phyloP scores from a whole-genome alignment of 768 basidiomycete species.

The Cantharellus cinnabarinus region DNA sequence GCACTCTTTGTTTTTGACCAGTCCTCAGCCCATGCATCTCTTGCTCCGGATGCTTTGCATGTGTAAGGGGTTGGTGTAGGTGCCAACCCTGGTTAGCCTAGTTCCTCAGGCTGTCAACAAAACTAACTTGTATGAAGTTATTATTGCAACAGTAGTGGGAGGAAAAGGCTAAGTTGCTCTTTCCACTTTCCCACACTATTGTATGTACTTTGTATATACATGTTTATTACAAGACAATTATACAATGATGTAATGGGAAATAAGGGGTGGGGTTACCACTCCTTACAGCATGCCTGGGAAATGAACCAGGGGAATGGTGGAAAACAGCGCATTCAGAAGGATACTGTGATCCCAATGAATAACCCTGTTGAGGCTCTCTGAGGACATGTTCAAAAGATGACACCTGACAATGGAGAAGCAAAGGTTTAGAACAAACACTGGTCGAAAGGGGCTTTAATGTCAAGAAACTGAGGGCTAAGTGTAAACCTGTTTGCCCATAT shows the following conservation, averaged over 20 bases:
- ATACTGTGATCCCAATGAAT: slow-evolving; percentile 20
- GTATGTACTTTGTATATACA: too few species aligned
- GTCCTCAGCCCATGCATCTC: not conserved
- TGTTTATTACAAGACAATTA: too few species aligned
- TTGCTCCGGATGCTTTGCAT: slow-evolving; percentile 1
- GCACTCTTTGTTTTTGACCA: too few species aligned
- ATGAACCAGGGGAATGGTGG: slow-evolving; percentile 26
- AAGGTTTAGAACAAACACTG: slow-evolving; percentile 15
- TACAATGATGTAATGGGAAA: too few species aligned
- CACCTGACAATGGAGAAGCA: slow-evolving; percentile 12
- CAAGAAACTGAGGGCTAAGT: not conserved
- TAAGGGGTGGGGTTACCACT: too few species aligned
- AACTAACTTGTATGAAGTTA: too few species aligned
- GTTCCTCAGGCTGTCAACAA: too few species aligned
- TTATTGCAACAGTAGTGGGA: too few species aligned
- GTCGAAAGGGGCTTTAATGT: not conserved
- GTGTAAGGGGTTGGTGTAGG: too few species aligned
- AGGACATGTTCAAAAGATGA: not conserved
- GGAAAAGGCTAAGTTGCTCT: slow-evolving; percentile 17
- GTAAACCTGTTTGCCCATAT: slow-evolving; percentile 11
- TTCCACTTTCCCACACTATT: too few species aligned
- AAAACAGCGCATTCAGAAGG: slow-evolving; percentile 17
- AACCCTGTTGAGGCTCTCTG: slow-evolving; percentile 13
- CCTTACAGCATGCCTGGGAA: slow-evolving; percentile 22
- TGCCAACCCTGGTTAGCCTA: too few species aligned